A percentile compares a stretch with the other conserved stretches of the same genome.
phyloP scores from a whole-genome alignment of 2,329 filamentous ascomycete species.

The Beauveria medogensis region DNA sequence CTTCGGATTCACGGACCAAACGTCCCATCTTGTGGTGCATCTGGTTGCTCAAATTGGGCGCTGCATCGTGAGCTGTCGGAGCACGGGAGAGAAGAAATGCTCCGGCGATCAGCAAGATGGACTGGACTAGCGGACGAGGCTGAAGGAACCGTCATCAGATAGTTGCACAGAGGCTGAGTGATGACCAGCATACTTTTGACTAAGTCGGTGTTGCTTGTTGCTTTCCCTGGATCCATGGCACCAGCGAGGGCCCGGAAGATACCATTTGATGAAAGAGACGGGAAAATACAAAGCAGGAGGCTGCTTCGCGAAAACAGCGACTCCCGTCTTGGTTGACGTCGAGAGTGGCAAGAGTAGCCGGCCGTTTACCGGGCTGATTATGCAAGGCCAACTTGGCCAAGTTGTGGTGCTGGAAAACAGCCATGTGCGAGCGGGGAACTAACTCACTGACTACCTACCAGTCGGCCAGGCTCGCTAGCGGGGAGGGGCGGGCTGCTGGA shows the following conservation, averaged over 20 bases:
- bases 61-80: background rate
- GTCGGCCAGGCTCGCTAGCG: background rate
- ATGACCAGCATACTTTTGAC: background rate
- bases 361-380: too few relatives aligned
- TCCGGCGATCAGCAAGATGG: background rate
- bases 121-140: background rate
- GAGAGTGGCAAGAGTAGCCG: too few relatives aligned
- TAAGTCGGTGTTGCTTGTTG: too few relatives aligned
- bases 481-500: background rate
- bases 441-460: too few relatives aligned
- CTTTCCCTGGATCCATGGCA: too few relatives aligned
- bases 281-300: too few relatives aligned
- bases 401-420: background rate
- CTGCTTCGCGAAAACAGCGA: too few relatives aligned
- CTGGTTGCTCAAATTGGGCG: background rate
- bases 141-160: background rate
- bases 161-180: background rate
- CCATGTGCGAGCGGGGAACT: background rate
- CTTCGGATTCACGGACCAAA: too few relatives aligned
- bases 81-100: background rate
- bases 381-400: too few relatives aligned
- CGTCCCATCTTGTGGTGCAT: background rate
- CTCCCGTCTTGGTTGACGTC: too few relatives aligned
- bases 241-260: too few relatives aligned
- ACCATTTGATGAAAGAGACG: too few relatives aligned